A percentile compares a stretch with the other conserved stretches of the same genome.
Evolutionary conservation across 768 basidiomycete species (phyloP).

Genomic region (Rhodotorula paludigena): DNA sequence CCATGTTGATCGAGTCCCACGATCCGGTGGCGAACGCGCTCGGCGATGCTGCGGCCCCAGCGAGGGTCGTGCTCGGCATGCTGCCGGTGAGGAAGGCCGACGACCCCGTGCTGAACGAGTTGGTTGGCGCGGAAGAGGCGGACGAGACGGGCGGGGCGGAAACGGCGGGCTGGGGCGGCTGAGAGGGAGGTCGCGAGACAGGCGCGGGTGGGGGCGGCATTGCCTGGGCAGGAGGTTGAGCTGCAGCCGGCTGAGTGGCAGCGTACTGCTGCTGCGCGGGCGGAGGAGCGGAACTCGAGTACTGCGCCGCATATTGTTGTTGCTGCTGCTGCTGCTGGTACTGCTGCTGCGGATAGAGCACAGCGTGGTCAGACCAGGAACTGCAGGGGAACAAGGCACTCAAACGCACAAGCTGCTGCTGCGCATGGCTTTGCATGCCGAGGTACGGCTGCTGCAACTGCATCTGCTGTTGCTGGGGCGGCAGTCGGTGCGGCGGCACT

Average conservation of each 20-base stretch:
- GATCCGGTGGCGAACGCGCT: not conserved
- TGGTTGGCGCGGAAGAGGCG: not conserved
- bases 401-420: not conserved
- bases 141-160: not conserved
- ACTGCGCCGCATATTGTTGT: not conserved
- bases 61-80: constrained; percentile 1
- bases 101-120: not conserved
- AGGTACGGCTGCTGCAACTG: not conserved
- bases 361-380: not conserved
- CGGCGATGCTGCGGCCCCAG: not conserved
- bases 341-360: not conserved
- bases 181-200: not conserved
- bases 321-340: constrained; percentile 2
- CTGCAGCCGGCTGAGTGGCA: not conserved
- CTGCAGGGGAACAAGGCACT: not conserved
- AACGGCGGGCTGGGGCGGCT: not conserved
- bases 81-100: constrained; percentile 8
- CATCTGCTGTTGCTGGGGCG: constrained; percentile 12
- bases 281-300: not conserved
- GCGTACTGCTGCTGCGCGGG: not conserved
- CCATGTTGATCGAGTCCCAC: constrained; percentile 19
- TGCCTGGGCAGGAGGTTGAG: not conserved
- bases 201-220: not conserved
- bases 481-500: not conserved
- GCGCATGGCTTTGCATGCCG: not conserved